Evolutionary conservation across 257 asterid genomes (phyloP).

Genomic region (Eucommia ulmoides): DNA sequence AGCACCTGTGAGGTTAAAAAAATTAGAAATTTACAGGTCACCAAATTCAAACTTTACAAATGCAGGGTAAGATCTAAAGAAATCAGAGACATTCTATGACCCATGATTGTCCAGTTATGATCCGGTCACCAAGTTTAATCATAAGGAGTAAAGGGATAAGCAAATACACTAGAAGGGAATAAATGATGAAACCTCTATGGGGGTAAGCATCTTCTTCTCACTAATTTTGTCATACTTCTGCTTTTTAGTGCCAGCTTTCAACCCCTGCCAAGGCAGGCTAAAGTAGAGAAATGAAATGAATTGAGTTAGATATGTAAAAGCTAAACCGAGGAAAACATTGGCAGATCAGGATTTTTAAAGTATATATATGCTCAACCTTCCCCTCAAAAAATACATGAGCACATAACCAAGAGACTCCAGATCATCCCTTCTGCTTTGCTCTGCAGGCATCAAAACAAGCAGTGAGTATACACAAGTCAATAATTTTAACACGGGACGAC

Average conservation of each 20-base stretch:
- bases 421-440: conserved; percentile 98
- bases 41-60: no score
- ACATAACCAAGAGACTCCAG: conserved; percentile 92
- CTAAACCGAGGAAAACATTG: background rate
- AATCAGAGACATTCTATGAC: background rate
- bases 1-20: conserved; percentile 76
- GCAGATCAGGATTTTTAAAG: conserved; percentile 3
- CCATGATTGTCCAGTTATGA: background rate
- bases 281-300: conserved; percentile 8
- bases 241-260: conserved; percentile 94
- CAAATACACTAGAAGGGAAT: background rate
- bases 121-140: background rate
- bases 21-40: no score
- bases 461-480: no score
- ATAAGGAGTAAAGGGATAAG: background rate
- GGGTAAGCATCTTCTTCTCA: conserved; percentile 95
- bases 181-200: conserved; percentile 33
- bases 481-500: background rate
- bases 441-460: conserved; percentile 30
- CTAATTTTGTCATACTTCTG: conserved; percentile 95
- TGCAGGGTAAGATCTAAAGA: background rate
- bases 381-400: conserved; percentile 89
- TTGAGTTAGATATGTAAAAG: conserved; percentile 5
- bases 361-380: conserved; percentile 66
- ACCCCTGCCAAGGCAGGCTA: conserved; percentile 97